phyloP scores from a whole-genome alignment of 345 rosid species.

The Stellera chamaejasme region DNA sequence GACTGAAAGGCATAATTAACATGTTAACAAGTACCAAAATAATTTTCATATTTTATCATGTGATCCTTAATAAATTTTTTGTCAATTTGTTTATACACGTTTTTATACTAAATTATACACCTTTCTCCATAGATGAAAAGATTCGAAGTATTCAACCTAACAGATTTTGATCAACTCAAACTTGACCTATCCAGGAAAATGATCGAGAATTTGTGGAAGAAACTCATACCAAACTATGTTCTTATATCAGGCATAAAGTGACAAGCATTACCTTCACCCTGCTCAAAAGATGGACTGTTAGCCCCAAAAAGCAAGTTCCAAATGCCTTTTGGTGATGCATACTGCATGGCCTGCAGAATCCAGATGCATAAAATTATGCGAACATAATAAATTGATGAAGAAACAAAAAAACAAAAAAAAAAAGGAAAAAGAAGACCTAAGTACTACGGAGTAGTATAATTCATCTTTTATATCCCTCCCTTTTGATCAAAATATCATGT shows the following conservation, averaged over 20 bases:
- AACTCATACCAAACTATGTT: background rate
- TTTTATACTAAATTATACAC: too few species aligned
- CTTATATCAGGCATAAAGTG: background rate
- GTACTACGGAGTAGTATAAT: background rate
- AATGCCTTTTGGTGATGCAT: slow-evolving; percentile 81
- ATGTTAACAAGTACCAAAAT: too few species aligned
- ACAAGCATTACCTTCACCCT: slow-evolving; percentile 30
- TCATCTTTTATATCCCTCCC: slow-evolving; percentile 2
- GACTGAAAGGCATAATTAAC: too few species aligned
- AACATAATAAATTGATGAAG: background rate
- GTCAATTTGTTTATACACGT: background rate
- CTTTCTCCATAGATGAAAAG: background rate
- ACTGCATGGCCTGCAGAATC: slow-evolving; percentile 71
- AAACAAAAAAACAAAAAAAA: background rate
- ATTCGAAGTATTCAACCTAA: too few species aligned
- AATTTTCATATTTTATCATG: too few species aligned
- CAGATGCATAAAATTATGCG: slow-evolving; percentile 11
- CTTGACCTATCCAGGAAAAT: background rate
- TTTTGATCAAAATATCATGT: background rate
- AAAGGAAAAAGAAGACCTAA: background rate
- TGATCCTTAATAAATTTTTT: too few species aligned
- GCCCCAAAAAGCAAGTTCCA: slow-evolving; percentile 75
- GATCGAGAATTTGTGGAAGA: background rate
- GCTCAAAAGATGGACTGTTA: slow-evolving; percentile 38
- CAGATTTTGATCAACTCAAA: too few species aligned